Evolutionary conservation across 1,284 basidiomycete species (phyloP).

Genomic region (Papiliotrema fonsecae): DNA sequence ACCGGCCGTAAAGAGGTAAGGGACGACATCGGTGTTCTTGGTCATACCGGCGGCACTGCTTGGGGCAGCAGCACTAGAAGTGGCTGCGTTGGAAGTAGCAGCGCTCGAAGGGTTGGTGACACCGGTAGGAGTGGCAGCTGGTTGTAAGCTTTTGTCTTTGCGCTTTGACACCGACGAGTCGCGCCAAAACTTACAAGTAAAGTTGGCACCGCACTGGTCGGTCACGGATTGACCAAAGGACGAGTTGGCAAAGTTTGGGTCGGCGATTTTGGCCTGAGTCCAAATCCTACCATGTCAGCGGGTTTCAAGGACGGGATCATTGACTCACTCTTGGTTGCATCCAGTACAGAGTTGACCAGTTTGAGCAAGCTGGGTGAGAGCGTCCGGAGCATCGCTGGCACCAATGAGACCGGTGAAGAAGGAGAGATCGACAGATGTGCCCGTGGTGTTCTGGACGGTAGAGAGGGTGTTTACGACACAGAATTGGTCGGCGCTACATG

Average conservation of each 20-base stretch:
- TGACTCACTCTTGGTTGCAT: conserved; percentile 31
- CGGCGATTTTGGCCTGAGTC: conserved; percentile 34
- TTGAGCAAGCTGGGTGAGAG: conserved; percentile 15
- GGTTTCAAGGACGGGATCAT: not conserved
- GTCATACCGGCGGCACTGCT: too few relatives aligned
- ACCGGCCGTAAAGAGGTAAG: not conserved
- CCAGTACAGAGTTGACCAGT: conserved; percentile 39
- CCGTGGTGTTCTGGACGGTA: conserved; percentile 30
- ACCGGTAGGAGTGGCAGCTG: not conserved
- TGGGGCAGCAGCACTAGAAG: too few relatives aligned
- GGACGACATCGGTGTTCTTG: too few relatives aligned
- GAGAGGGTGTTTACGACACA: conserved; percentile 35
- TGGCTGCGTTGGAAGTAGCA: not conserved
- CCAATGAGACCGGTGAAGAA: conserved; percentile 27
- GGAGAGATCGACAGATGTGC: conserved; percentile 19
- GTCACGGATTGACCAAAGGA: conserved; percentile 25
- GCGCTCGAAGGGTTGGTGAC: conserved; percentile 2
- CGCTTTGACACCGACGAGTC: not conserved
- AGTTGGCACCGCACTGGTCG: conserved; percentile 31
- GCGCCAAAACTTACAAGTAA: conserved; percentile 27
- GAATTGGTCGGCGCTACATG: conserved; percentile 31
- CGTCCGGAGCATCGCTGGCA: conserved; percentile 9
- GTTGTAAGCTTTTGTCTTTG: not conserved
- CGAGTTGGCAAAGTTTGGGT: conserved; percentile 23
- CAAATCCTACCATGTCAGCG: conserved; percentile 3